Percentiles rank a stretch among this genome's conserved stretches.
phyloP scores from a whole-genome alignment of 164 flowering plant genomes.

The Annona squamosa region DNA sequence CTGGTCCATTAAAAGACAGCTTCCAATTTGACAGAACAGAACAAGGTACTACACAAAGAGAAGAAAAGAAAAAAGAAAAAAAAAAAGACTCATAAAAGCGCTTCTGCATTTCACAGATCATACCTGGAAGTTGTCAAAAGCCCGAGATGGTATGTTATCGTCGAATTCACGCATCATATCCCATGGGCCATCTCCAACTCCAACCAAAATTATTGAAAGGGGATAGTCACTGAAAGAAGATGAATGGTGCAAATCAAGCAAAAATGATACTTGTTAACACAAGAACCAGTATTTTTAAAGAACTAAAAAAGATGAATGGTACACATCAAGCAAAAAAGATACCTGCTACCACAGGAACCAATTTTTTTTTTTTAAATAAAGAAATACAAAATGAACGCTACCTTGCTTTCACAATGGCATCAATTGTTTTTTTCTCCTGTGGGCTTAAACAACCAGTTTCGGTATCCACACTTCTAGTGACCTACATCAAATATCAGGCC shows the following conservation, averaged over 20 bases:
- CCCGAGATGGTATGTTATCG: slow-evolving; percentile 82
- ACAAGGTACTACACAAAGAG: neutral
- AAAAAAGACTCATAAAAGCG: too few relatives aligned
- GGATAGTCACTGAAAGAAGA: slow-evolving; percentile 57
- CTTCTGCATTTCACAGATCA: slow-evolving; percentile 1
- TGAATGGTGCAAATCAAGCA: neutral
- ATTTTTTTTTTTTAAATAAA: neutral
- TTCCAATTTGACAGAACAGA: too few relatives aligned
- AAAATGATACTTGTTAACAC: neutral
- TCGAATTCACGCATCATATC: slow-evolving; percentile 92
- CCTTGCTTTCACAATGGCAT: slow-evolving; percentile 89
- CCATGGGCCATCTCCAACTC: slow-evolving; percentile 98
- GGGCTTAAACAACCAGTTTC: slow-evolving; percentile 63
- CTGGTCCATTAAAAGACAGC: too few relatives aligned
- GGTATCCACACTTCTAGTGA: slow-evolving; percentile 94
- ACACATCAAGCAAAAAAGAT: neutral
- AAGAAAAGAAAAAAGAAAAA: neutral
- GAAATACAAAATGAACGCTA: slow-evolving; percentile 14
- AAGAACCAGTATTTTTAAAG: neutral
- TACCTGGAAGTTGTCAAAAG: slow-evolving; percentile 89
- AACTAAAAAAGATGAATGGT: neutral
- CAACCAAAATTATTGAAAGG: slow-evolving; percentile 75
- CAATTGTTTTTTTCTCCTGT: slow-evolving; percentile 78
- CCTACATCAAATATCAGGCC: slow-evolving; percentile 33
- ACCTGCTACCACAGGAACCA: neutral